These are phyloP conservation scores for Rhizodiscina lignyota DNA, from an alignment of 495 filamentous ascomycete species.

Conservation along the genomic window DNA sequence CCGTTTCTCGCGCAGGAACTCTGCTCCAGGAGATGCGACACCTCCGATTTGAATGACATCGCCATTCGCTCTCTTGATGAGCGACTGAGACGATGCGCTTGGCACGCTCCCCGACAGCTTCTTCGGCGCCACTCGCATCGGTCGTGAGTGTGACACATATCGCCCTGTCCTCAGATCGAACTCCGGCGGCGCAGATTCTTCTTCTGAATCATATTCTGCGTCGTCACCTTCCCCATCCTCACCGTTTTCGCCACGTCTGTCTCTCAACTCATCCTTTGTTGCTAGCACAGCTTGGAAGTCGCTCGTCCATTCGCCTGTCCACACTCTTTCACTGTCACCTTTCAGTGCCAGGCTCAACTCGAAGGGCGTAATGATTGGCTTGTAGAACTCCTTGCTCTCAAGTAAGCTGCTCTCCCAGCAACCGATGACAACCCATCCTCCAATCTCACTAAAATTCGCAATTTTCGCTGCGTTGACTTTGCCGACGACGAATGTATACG, in stretches of 20 bases:
- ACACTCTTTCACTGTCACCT: slow-evolving; percentile 45
- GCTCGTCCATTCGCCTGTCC: slow-evolving; percentile 26
- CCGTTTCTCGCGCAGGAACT: slow-evolving; percentile 64
- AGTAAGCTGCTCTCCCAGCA: slow-evolving; percentile 95
- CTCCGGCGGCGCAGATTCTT: slow-evolving; percentile 63
- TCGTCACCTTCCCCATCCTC: slow-evolving; percentile 9
- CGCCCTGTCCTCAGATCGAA: slow-evolving; percentile 82
- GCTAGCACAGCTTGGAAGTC: slow-evolving; percentile 24
- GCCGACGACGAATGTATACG: slow-evolving; percentile 89
- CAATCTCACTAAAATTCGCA: slow-evolving; percentile 89
- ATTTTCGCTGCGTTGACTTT: slow-evolving; percentile 92
- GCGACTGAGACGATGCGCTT: slow-evolving; percentile 10
- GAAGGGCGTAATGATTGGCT: slow-evolving; percentile 80
- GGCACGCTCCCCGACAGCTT: slow-evolving; percentile 15
- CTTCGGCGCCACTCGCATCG: slow-evolving; percentile 35
- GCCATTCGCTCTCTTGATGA: slow-evolving; percentile 44
- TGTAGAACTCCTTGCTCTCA: slow-evolving; percentile 65
- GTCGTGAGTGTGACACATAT: slow-evolving; percentile 67
- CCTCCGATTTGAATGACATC: slow-evolving; percentile 66
- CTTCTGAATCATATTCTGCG: slow-evolving; percentile 33
- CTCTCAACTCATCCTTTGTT: slow-evolving; percentile 2
- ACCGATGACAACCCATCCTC: slow-evolving; percentile 91
- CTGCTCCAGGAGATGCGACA: slow-evolving; percentile 74
- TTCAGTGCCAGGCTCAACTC: slow-evolving; percentile 63
- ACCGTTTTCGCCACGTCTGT: neutral